phyloP scores from a whole-genome alignment of 2,329 filamentous ascomycete species.

The Plenodomus lindquistii region DNA sequence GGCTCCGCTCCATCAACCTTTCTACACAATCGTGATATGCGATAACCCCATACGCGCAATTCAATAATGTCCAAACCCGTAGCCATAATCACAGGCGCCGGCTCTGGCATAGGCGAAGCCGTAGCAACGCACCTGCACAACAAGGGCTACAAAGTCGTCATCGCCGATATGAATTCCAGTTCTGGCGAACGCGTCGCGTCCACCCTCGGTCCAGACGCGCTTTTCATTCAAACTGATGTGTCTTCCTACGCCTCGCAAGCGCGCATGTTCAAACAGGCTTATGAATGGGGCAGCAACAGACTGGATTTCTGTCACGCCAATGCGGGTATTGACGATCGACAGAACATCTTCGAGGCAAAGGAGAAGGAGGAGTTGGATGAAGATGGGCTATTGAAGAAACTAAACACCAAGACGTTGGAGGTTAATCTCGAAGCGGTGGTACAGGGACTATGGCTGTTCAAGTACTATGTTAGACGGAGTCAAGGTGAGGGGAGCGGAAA shows the following conservation, averaged over 20 bases:
- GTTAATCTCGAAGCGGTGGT: slow-evolving; percentile 49
- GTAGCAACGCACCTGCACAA: slow-evolving; percentile 48
- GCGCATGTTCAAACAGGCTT: slow-evolving; percentile 46
- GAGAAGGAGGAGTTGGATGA: slow-evolving; percentile 38
- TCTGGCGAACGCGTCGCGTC: slow-evolving; percentile 31
- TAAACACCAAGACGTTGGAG: slow-evolving; percentile 45
- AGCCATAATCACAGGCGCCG: slow-evolving; percentile 52
- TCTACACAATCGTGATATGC: slow-evolving; percentile 57
- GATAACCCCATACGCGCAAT: slow-evolving; percentile 69
- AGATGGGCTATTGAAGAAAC: slow-evolving; percentile 41
- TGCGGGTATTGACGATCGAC: slow-evolving; percentile 48
- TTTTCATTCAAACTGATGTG: slow-evolving; percentile 48
- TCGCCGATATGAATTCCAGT: slow-evolving; percentile 49
- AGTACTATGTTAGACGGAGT: slow-evolving; percentile 48
- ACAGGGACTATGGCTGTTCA: slow-evolving; percentile 49
- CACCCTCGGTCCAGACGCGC: slow-evolving; percentile 31
- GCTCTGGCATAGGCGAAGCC: slow-evolving; percentile 51
- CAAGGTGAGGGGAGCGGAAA: slow-evolving; percentile 38
- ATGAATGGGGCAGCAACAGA: slow-evolving; percentile 48
- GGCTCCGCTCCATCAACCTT: background rate
- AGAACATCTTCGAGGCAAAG: slow-evolving; percentile 40
- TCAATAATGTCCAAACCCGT: slow-evolving; percentile 43
- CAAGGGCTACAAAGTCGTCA: slow-evolving; percentile 48
- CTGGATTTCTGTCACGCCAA: slow-evolving; percentile 51
- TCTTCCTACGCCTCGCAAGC: slow-evolving; percentile 46